These are phyloP conservation scores for Glycine soja DNA, from an alignment of 306 rosid genomes.

Conservation along the genomic window DNA sequence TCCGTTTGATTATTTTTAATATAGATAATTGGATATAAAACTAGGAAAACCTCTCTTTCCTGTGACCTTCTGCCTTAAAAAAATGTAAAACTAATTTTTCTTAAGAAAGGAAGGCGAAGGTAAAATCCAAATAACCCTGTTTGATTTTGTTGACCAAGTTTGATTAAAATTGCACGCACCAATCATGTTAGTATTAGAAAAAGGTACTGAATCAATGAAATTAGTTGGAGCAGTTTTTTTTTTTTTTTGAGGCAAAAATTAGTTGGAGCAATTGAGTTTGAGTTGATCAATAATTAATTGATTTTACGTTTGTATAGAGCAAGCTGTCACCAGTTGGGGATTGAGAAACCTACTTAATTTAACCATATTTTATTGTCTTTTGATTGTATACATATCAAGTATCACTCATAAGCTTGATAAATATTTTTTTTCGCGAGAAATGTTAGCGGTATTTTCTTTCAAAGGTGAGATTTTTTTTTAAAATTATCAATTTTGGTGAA, in stretches of 20 bases:
- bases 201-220: not conserved
- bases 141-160: too few relatives aligned
- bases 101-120: not conserved
- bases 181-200: not conserved
- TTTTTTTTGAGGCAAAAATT: too few relatives aligned
- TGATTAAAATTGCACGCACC: too few relatives aligned
- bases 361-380: not conserved
- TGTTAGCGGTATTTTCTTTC: too few relatives aligned
- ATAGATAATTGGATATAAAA: not conserved
- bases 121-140: too few relatives aligned
- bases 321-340: not conserved
- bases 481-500: too few relatives aligned
- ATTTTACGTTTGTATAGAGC: not conserved
- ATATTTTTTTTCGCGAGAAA: too few relatives aligned
- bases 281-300: not conserved
- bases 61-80: not conserved
- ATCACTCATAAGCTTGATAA: too few relatives aligned
- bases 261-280: not conserved
- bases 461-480: too few relatives aligned
- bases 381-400: not conserved
- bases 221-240: not conserved
- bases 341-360: not conserved
- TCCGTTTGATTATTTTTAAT: not conserved
- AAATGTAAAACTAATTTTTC: not conserved
- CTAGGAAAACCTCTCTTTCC: not conserved